Conservation (phyloP, 805 yeast genomes). For the Hanseniaspora guilliermondii region DNA sequence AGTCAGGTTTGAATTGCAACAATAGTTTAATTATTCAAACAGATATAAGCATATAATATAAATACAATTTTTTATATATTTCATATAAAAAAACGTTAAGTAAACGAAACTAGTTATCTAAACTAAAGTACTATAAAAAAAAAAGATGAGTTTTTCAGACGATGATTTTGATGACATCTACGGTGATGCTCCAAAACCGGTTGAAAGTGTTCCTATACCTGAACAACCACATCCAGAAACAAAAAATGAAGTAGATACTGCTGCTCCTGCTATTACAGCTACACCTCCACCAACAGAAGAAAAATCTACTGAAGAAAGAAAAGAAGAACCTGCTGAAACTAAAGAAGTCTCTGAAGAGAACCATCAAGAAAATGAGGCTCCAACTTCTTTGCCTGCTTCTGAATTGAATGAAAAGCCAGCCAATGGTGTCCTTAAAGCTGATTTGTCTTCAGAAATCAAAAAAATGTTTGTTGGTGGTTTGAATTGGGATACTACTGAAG, state of each 20-base stretch:
- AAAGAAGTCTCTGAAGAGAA: constrained; percentile 19
- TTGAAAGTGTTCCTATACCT: neutral
- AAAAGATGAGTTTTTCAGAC: constrained; percentile 52
- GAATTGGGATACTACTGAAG: constrained; percentile 96
- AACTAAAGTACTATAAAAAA: neutral
- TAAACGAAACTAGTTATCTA: neutral
- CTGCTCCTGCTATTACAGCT: constrained; percentile 12
- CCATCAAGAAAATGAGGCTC: constrained; percentile 5
- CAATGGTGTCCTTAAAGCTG: constrained; percentile 31
- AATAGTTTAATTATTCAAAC: neutral
- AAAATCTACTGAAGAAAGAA: constrained; percentile 11
- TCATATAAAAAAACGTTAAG: neutral
- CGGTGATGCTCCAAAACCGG: constrained; percentile 25
- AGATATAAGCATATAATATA: neutral
- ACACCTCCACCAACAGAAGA: constrained; percentile 19
- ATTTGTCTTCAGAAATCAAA: constrained; percentile 60
- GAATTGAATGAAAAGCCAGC: constrained; percentile 12
- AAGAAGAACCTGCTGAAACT: constrained; percentile 18
- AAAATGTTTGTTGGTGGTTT: constrained; percentile 94
- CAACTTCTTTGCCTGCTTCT: neutral
- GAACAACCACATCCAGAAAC: constrained; percentile 13
- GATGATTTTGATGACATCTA: constrained; percentile 94
- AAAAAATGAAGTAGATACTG: constrained; percentile 11
- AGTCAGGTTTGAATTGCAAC: neutral
- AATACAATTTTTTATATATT: neutral